Evolutionary conservation across 129 eudicot genomes (phyloP).

Genomic region (Calendula officinalis): DNA sequence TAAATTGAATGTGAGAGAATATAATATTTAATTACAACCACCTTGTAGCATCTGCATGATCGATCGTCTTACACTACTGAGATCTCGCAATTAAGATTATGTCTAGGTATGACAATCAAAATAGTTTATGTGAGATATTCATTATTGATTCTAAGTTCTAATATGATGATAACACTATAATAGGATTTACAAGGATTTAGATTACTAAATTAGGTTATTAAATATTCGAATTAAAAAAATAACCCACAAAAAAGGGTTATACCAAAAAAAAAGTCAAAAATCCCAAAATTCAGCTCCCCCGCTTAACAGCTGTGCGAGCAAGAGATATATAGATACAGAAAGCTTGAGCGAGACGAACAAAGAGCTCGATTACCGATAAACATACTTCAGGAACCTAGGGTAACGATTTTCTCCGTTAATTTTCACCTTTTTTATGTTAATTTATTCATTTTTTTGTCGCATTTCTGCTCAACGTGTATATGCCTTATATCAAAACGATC

Average conservation of each 20-base stretch:
- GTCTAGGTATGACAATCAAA: too few species aligned
- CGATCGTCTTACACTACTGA: too few species aligned
- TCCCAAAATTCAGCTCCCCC: conserved; percentile 20
- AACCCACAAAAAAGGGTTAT: neutral
- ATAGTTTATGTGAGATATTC: too few species aligned
- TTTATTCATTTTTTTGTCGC: neutral
- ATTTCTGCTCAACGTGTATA: neutral
- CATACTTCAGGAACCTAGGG: conserved; percentile 15
- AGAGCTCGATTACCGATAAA: conserved; percentile 11
- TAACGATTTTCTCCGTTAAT: conserved; percentile 17
- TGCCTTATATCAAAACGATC: neutral
- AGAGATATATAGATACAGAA: neutral
- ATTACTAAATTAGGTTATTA: too few species aligned
- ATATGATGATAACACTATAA: too few species aligned
- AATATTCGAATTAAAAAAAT: neutral
- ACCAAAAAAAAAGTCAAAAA: neutral
- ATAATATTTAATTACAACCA: too few species aligned
- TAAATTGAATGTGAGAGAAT: too few species aligned
- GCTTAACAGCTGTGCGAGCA: neutral
- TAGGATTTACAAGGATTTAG: too few species aligned
- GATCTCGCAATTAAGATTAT: too few species aligned
- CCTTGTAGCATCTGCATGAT: too few species aligned
- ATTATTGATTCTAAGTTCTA: too few species aligned
- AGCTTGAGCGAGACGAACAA: conserved; percentile 9
- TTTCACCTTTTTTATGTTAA: neutral